Percentiles rank a stretch among this genome's conserved stretches.
Conservation (phyloP, 257 asterid species). For the Jaltomata sinuosa region DNA sequence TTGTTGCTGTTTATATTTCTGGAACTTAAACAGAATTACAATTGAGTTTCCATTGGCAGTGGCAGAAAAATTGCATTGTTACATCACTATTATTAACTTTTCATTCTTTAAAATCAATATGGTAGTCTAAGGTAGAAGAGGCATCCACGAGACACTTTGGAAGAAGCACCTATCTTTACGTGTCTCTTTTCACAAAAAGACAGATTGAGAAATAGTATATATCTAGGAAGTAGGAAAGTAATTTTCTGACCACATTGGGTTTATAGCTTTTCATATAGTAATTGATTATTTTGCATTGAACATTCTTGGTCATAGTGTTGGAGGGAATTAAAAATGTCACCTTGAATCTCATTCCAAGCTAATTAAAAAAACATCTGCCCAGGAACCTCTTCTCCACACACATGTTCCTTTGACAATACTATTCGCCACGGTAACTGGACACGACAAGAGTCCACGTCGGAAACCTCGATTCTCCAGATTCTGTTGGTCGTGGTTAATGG, state of each 20-base stretch:
- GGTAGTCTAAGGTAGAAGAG: neutral
- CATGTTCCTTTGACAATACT: neutral
- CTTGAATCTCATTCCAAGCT: neutral
- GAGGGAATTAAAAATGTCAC: neutral
- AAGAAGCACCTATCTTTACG: neutral
- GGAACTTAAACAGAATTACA: neutral
- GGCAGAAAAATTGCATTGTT: neutral
- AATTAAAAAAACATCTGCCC: neutral
- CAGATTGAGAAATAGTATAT: neutral
- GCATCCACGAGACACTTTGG: neutral
- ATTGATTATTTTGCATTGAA: neutral
- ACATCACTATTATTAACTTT: neutral
- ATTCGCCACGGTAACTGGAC: slow-evolving; percentile 3
- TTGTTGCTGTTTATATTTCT: neutral
- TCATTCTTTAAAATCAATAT: neutral
- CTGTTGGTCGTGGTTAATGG: slow-evolving; percentile 7
- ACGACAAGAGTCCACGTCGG: slow-evolving; percentile 3
- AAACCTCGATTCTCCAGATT: slow-evolving; percentile 5
- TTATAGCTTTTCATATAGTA: neutral
- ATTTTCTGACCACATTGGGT: slow-evolving; percentile 1
- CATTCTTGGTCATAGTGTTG: slow-evolving; percentile 1
- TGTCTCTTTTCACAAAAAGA: neutral
- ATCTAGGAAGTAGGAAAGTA: slow-evolving; percentile 1
- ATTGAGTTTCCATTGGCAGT: neutral
- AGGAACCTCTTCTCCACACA: neutral